Percentiles rank a stretch among this genome's conserved stretches.
Evolutionary conservation across 257 asterid genomes (phyloP).

Genomic region (Solanum sejunctum): DNA sequence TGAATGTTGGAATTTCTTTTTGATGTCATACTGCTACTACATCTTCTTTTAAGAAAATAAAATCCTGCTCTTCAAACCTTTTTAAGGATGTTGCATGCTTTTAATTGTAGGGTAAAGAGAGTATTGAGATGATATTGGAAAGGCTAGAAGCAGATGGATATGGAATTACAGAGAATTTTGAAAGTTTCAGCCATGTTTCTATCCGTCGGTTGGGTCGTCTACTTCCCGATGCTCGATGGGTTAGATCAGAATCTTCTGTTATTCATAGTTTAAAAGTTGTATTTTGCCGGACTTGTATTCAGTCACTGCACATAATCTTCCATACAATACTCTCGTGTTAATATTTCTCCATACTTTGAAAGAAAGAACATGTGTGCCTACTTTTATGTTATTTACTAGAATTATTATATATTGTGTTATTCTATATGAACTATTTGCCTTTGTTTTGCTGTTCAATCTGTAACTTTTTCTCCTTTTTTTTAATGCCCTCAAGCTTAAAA

Average conservation of each 20-base stretch:
- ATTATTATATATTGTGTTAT: neutral
- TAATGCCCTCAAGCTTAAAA: neutral
- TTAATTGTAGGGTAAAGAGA: conserved; percentile 54
- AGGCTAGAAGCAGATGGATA: conserved; percentile 28
- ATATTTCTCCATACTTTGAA: neutral
- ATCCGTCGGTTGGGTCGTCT: conserved; percentile 75
- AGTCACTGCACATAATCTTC: neutral
- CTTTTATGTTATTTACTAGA: neutral
- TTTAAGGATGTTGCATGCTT: neutral
- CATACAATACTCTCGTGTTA: neutral
- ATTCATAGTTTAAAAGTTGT: neutral
- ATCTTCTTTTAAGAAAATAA: neutral
- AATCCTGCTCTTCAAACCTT: neutral
- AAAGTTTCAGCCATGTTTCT: conserved; percentile 51
- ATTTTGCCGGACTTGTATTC: neutral
- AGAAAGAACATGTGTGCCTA: neutral
- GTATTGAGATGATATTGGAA: conserved; percentile 32
- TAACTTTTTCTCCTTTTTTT: neutral
- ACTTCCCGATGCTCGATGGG: conserved; percentile 88
- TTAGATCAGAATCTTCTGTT: conserved; percentile 5
- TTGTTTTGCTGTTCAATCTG: neutral
- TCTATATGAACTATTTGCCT: neutral
- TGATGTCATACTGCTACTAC: neutral
- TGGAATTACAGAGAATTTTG: conserved; percentile 38
- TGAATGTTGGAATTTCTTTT: conserved; percentile 1